Evolutionary conservation across 805 yeast species (phyloP).

Genomic region (Clavispora fructus): DNA sequence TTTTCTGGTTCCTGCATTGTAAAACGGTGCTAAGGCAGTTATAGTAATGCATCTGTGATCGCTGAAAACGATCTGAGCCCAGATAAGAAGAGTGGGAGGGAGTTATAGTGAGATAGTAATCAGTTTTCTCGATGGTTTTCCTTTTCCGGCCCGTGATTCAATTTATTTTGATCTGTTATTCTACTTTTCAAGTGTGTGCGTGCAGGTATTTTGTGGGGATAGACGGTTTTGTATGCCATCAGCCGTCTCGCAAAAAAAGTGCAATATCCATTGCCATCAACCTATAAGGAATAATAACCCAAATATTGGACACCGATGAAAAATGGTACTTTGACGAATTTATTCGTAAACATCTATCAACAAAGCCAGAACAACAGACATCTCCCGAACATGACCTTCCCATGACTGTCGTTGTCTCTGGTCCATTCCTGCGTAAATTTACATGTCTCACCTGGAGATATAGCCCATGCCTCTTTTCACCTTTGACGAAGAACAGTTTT

Average conservation of each 20-base stretch:
- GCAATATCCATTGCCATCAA: too few relatives aligned
- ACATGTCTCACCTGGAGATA: background rate
- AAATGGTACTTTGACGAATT: background rate
- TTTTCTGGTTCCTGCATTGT: background rate
- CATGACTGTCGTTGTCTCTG: background rate
- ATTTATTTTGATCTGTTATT: background rate
- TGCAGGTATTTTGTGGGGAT: background rate
- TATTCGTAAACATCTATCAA: background rate
- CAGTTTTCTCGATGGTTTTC: too few relatives aligned
- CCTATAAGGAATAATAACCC: too few relatives aligned
- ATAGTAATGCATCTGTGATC: too few relatives aligned
- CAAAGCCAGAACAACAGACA: background rate
- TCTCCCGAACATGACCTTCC: background rate
- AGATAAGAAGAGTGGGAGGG: too few relatives aligned
- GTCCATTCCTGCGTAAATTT: background rate
- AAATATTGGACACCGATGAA: too few relatives aligned
- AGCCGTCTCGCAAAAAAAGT: too few relatives aligned
- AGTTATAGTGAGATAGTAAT: too few relatives aligned
- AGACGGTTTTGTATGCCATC: background rate
- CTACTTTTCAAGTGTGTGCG: background rate
- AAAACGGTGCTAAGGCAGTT: too few relatives aligned
- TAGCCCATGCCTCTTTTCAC: slow-evolving; percentile 11
- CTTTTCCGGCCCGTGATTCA: too few relatives aligned
- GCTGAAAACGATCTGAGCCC: too few relatives aligned
- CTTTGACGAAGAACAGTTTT: slow-evolving; percentile 15